Base-by-base conservation (phyloP, 257 asterid species). In the Buddleja alternifolia region DNA sequence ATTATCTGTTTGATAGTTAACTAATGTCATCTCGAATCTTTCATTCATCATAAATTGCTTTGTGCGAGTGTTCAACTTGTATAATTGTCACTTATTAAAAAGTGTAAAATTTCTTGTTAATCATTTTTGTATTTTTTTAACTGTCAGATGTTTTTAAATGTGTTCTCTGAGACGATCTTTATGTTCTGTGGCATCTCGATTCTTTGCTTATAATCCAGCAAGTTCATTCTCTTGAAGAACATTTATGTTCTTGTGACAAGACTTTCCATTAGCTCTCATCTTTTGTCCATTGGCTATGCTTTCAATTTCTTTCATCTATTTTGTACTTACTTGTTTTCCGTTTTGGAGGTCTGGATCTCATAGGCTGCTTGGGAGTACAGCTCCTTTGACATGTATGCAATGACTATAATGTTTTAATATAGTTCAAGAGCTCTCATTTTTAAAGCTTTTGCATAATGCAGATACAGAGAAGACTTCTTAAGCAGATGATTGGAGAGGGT, bases 401-500 rank as follows among this genome's bases (percentile, higher is more conserved):
- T 53, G 47, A 52, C 8, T 20, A 10, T 10, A 7, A 29, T 17
- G 37, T 11, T 9, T 8, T 60, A 6, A 21, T 50, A 29, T 29
- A n/a, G 19, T 50, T 16, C 10, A 4, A 6, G 25, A 34, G 25
- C 64, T 77, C 55, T 77, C 56, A 54, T 51, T 24, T 29, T 2
- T 55, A 54, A 23, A 37, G 53, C 50, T 63, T 62, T 45, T 63
- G 17, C 57, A 2, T 71, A 51, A 52, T 73, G 83, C 87, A 85
- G 95, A 78, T 73, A 17, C 51, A 77, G 88, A 82, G 75, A 88
- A 83, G 81, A 64, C 80, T 65, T 72, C 83, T 69, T 85, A 83
- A 83, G 81, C 68, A 61, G 69, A 66, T 57, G 63, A 59, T 16
- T 16, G 48, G 62, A 52, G 71, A 53, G 44, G 21, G 41, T 24